Conservation (phyloP, 768 basidiomycete species). For the Termitomyces eurrhizus region DNA sequence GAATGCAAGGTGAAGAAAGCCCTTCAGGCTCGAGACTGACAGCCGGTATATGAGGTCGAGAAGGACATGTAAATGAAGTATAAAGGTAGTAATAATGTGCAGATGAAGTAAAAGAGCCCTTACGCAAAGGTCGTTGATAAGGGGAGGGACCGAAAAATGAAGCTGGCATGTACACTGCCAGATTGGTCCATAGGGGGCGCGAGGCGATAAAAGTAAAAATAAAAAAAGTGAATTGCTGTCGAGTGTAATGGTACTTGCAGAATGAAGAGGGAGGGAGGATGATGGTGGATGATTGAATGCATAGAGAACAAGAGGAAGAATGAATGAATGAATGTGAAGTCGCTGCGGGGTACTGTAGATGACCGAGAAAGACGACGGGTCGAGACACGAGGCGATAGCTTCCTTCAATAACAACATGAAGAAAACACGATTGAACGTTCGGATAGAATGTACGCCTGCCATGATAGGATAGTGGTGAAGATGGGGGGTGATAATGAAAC, state of each 20-base stretch:
- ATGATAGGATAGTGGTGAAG: slow-evolving; percentile 42
- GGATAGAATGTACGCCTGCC: slow-evolving; percentile 48
- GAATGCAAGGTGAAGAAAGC: slow-evolving; percentile 15
- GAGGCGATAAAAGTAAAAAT: slow-evolving; percentile 74
- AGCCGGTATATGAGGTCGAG: slow-evolving; percentile 20
- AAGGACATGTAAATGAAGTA: slow-evolving; percentile 19
- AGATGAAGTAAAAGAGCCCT: slow-evolving; percentile 22
- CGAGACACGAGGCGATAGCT: slow-evolving; percentile 23
- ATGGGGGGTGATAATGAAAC: slow-evolving; percentile 38
- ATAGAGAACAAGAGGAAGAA: slow-evolving; percentile 42
- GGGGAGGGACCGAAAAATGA: slow-evolving; percentile 28
- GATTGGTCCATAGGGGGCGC: slow-evolving; percentile 31
- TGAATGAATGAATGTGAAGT: slow-evolving; percentile 43
- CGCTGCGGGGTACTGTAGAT: slow-evolving; percentile 36
- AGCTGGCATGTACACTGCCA: slow-evolving; percentile 26
- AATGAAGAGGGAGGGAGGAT: slow-evolving; percentile 39
- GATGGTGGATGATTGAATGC: slow-evolving; percentile 51
- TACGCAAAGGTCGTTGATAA: slow-evolving; percentile 14
- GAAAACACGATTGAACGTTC: slow-evolving; percentile 28
- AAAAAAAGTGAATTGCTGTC: slow-evolving; percentile 61
- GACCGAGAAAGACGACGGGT: slow-evolving; percentile 33
- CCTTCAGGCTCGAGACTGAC: slow-evolving; percentile 22
- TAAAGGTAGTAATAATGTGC: slow-evolving; percentile 41
- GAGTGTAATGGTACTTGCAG: slow-evolving; percentile 37
- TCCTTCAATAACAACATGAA: slow-evolving; percentile 23